These are phyloP conservation scores for Stephania cephalantha DNA, from an alignment of 164 flowering plant species.

Conservation along the genomic window DNA sequence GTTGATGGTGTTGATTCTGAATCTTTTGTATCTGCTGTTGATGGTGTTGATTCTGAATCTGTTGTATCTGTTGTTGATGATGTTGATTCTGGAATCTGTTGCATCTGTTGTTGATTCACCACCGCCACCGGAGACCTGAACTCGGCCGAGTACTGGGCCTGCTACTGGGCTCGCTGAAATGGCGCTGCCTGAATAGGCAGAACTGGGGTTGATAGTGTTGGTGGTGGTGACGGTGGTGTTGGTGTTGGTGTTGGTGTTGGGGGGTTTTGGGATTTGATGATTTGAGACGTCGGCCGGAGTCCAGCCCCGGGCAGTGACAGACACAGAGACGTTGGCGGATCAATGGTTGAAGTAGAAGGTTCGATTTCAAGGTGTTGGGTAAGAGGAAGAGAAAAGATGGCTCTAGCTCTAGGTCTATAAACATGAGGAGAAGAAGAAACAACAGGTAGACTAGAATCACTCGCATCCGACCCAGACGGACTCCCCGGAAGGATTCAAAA, in stretches of 20 bases:
- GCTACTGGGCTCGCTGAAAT: too few relatives aligned
- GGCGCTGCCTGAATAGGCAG: background rate
- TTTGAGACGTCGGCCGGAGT: conserved; percentile 28
- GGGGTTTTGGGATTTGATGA: conserved; percentile 13
- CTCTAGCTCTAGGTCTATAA: conserved; percentile 41
- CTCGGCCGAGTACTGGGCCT: background rate
- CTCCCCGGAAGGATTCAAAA: conserved; percentile 45
- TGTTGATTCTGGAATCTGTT: background rate
- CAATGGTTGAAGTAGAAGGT: conserved; percentile 17
- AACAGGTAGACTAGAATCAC: conserved; percentile 50
- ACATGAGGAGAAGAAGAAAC: conserved; percentile 18
- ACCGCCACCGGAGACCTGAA: background rate
- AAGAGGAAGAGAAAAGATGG: conserved; percentile 18
- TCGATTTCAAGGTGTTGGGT: conserved; percentile 10
- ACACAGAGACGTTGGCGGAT: conserved; percentile 49
- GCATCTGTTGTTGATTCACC: background rate
- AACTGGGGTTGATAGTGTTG: background rate
- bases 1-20: conserved; percentile 1
- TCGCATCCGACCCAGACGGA: conserved; percentile 60
- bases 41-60: background rate
- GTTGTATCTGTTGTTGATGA: background rate
- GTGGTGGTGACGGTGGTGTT: background rate
- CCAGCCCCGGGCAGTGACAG: conserved; percentile 62
- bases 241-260: background rate
- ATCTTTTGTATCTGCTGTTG: background rate